phyloP scores from a whole-genome alignment of 306 rosid species.

The Hylodesmum podocarpum region DNA sequence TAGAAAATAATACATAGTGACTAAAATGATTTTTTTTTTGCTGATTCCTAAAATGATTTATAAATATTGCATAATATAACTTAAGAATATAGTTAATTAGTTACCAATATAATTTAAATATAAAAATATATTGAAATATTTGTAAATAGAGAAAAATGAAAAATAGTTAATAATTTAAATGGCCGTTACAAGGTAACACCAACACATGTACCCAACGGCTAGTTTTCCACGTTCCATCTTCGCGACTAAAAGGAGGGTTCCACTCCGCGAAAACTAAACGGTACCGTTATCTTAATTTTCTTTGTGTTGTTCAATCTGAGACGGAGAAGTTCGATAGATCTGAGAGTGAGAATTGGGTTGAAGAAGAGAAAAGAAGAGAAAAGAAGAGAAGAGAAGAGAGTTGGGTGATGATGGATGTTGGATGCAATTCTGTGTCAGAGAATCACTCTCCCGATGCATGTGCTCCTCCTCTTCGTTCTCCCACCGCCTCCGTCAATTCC shows the following conservation, averaged over 20 bases:
- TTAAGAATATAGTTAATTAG: not conserved
- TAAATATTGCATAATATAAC: not conserved
- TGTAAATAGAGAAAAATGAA: not conserved
- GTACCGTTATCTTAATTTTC: not conserved
- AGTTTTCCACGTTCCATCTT: constrained; percentile 7
- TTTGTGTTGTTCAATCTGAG: not conserved
- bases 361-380: too few relatives aligned
- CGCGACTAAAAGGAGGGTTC: not conserved
- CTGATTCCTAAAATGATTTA: too few relatives aligned
- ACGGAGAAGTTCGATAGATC: too few relatives aligned
- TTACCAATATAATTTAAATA: not conserved
- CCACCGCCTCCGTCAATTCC: constrained; percentile 42
- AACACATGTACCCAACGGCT: too few relatives aligned
- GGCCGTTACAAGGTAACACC: constrained; percentile 3
- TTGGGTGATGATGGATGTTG: constrained; percentile 51
- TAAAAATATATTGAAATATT: not conserved
- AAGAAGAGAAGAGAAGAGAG: too few relatives aligned
- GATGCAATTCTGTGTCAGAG: constrained; percentile 42
- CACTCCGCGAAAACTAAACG: not conserved
- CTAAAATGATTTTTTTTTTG: too few relatives aligned
- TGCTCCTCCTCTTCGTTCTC: constrained; percentile 27
- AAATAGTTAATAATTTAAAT: not conserved
- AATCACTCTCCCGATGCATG: constrained; percentile 21
- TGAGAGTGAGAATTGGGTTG: not conserved
- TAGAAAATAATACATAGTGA: not conserved